These are phyloP conservation scores for Mycena venus DNA, from an alignment of 768 basidiomycete species.

Conservation along the genomic window DNA sequence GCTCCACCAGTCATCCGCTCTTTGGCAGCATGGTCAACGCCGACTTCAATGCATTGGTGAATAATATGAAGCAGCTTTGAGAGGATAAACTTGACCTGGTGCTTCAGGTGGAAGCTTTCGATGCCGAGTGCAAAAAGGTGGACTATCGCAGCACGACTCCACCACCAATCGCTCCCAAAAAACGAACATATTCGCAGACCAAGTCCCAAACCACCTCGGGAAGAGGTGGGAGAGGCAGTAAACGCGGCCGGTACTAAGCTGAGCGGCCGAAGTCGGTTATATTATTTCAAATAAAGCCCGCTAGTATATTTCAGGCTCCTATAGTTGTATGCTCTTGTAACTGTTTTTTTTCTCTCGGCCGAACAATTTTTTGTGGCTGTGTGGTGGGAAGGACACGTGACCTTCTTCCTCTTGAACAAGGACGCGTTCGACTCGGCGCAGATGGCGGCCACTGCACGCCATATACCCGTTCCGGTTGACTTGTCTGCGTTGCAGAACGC, in stretches of 20 bases:
- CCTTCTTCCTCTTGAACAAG: neutral
- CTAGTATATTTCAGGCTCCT: neutral
- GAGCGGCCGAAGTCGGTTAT: neutral
- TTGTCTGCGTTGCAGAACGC: conserved; percentile 75
- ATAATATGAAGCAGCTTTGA: neutral
- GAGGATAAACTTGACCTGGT: neutral
- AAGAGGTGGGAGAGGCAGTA: conserved; percentile 4
- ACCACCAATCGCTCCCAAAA: conserved; percentile 17
- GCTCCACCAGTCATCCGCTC: conserved; percentile 54
- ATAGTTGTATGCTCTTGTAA: neutral
- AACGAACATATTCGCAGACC: conserved; percentile 32
- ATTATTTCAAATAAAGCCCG: neutral
- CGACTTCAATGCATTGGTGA: conserved; percentile 55
- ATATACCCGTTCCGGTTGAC: conserved; percentile 62
- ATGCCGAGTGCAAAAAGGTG: conserved; percentile 54
- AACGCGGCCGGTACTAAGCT: conserved; percentile 24
- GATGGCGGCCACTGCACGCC: conserved; percentile 25
- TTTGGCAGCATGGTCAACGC: conserved; percentile 58
- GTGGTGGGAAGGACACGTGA: neutral
- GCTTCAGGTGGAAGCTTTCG: conserved; percentile 49
- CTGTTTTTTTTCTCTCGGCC: neutral
- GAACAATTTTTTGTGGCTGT: neutral
- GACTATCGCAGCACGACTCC: conserved; percentile 39
- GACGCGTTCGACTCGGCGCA: neutral
- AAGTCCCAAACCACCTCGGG: conserved; percentile 4